Evolutionary conservation across 2,329 filamentous ascomycete species (phyloP), one percentile per base, ranked within the genome.

Genomic region (Fusarium nodosum): DNA sequence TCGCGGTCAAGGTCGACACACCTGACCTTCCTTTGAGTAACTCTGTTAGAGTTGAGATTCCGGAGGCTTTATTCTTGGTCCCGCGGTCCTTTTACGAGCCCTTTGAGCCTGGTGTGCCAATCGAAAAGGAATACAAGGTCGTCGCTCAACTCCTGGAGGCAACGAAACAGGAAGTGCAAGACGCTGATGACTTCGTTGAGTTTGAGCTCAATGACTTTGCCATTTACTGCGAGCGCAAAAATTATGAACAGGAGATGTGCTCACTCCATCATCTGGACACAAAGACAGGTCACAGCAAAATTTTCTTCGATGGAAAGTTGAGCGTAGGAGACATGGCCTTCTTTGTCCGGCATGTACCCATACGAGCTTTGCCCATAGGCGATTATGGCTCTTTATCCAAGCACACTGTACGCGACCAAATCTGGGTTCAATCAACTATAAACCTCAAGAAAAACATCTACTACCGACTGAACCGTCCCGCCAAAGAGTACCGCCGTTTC

Each of bases 231-330:
- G 73, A 83, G 46, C 67, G 71, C 0, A 26, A 44, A 0, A 30
- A 64, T 0, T 81, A 83, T 55, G 77, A 79, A 0, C 74, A 79
- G 50, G 87, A 91, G 64, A 82, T 92, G 74, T 79, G 83, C 7
- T 79, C 86, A 0, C 77, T 91, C 0, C 83, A 91, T 24, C 77
- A 85, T 11, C 79, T 91, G 0, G 78, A 82, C 5, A 82, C 79
- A 2, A 76, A 70, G 24, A 16, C 13, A 0, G 79, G 75, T 0
- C 78, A 77, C 39, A 76, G 74, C 18, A 72, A 64, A 7, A 83
- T 88, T 55, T 86, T 81, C 46, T 87, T 93, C 38, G 88, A 92
- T 67, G 91, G 91, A 0, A 74, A 86, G 0, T 75, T 94, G 0
- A 84, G 81, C 11, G 59, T 81, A 5, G 85, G 84, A 0, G 71